A percentile compares a stretch with the other conserved stretches of the same genome.
These are phyloP conservation scores for Fistulinella cinereoalba DNA, from an alignment of 1,284 basidiomycete species.

Conservation along the genomic window DNA sequence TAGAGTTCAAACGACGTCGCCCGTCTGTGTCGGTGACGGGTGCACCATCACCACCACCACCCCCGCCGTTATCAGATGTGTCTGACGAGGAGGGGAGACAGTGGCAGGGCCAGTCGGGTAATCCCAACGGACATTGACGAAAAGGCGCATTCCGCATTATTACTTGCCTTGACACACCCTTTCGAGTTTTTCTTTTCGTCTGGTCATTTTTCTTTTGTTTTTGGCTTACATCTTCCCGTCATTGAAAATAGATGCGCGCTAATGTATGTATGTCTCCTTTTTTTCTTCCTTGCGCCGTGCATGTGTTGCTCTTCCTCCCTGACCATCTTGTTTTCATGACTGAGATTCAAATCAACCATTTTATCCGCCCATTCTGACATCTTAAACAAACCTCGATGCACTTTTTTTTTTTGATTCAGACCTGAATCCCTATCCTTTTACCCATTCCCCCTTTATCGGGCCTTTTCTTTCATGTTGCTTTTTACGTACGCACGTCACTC, in stretches of 20 bases:
- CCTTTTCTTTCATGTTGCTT: not conserved
- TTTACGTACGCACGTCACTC: not conserved
- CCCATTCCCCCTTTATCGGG: not conserved
- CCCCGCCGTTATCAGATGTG: conserved; percentile 17
- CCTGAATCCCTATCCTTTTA: not conserved
- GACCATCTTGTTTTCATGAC: conserved; percentile 7
- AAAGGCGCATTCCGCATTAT: conserved; percentile 20
- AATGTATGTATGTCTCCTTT: conserved; percentile 7
- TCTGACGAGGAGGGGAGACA: conserved; percentile 11
- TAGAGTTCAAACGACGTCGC: conserved; percentile 38
- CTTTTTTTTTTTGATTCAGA: not conserved
- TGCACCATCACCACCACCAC: conserved; percentile 27
- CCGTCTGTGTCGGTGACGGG: conserved; percentile 34
- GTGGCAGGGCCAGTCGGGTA: conserved; percentile 6
- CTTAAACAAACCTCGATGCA: not conserved
- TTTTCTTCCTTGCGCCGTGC: conserved; percentile 3
- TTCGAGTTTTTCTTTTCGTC: not conserved
- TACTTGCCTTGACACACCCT: too few species aligned
- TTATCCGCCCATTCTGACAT: not conserved
- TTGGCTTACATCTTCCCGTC: conserved; percentile 9
- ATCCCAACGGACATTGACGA: conserved; percentile 14
- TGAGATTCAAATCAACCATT: not conserved
- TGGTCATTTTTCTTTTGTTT: not conserved
- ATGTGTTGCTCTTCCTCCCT: conserved; percentile 2
- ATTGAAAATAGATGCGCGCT: conserved; percentile 23